Base-by-base conservation (phyloP, 352 stramenopile genomes). In the Peronospora destructor region DNA sequence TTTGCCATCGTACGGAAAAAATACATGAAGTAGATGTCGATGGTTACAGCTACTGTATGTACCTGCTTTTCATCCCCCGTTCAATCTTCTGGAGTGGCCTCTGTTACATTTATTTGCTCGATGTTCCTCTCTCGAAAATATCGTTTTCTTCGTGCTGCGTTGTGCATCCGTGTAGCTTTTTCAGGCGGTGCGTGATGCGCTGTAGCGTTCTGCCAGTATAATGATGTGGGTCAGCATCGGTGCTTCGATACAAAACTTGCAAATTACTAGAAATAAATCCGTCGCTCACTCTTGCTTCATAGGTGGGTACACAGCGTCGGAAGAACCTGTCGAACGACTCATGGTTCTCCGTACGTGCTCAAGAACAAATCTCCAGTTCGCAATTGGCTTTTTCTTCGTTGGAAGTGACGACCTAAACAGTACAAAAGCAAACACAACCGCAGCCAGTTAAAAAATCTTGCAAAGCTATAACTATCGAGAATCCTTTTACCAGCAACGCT, bases 291-390 rank as follows among this genome's bases (percentile, higher is more conserved):
- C 47, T 56, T 64, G 51, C 37, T 63, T 71, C 39, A 85, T 49
- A 2, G 54, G 49, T 25, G 71, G 61, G 26, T 47, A 71, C 10
- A 68, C 23, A n/a, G 29, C 29, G 41, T 58, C 56, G 6, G 23
- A 34, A 10, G 19, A 25, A 19, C 33, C 25, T 6, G 32, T 26
- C 33, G 33, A 49, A 54, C 12, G 52, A 28, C 35, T 16, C 42
- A 61, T 68, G 10, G 41, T 52, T 61, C 51, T 64, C 25, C 52
- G 52, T 12, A 73, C 38, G 28, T 83, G 68, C 44, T 86, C 75
- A 6, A 86, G 48, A 29, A 84, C 73, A 45, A 86, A 84, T 30
- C 71, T 65, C 75, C 75, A 86, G 47, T 86, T 86, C n/a, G 75
- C 75, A 30, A 81, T 65, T 7, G 75, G 75, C 26, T 75, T 81